Percentiles rank a stretch among this genome's conserved stretches.
These are phyloP conservation scores for Ascochyta pisi DNA, from an alignment of 2,329 filamentous ascomycete species.

Conservation along the genomic window DNA sequence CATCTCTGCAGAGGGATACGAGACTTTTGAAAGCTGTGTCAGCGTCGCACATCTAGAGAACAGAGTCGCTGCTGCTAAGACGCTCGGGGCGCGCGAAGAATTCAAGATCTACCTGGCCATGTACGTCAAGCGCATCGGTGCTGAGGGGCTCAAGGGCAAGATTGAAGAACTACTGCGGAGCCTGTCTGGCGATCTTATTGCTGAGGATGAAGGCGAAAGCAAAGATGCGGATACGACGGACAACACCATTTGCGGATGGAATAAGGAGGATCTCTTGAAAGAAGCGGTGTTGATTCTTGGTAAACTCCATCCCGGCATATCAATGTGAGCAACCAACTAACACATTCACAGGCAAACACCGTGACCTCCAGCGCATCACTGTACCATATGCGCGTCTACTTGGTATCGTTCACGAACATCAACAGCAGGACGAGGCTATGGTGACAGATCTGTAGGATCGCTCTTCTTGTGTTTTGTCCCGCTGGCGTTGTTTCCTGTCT, in stretches of 20 bases:
- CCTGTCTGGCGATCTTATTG: conserved; percentile 73
- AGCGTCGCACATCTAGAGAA: conserved; percentile 97
- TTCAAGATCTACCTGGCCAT: conserved; percentile 96
- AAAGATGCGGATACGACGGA: conserved; percentile 61
- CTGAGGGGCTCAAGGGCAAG: conserved; percentile 84
- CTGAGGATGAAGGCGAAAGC: conserved; percentile 66
- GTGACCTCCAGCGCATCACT: conserved; percentile 91
- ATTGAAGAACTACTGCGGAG: conserved; percentile 90
- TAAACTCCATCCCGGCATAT: conserved; percentile 48
- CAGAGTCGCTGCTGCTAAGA: conserved; percentile 85
- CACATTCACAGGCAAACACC: conserved; percentile 79
- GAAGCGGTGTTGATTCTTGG: conserved; percentile 92
- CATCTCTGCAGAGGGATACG: conserved; percentile 87
- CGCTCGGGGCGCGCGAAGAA: conserved; percentile 85
- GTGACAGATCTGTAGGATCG: conserved; percentile 41
- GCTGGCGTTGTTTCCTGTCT: conserved; percentile 4
- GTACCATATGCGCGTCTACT: conserved; percentile 83
- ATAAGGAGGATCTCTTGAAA: conserved; percentile 83
- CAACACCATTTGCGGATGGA: conserved; percentile 87
- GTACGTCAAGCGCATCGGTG: conserved; percentile 95
- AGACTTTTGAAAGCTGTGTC: conserved; percentile 87
- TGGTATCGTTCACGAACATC: conserved; percentile 40
- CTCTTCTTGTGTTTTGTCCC: background rate
- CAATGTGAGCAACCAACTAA: conserved; percentile 24
- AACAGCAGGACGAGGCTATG: conserved; percentile 42